Evolutionary conservation across 345 rosid genomes (phyloP), one percentile per base, ranked within the genome.

Genomic region (Brassica cretica): DNA sequence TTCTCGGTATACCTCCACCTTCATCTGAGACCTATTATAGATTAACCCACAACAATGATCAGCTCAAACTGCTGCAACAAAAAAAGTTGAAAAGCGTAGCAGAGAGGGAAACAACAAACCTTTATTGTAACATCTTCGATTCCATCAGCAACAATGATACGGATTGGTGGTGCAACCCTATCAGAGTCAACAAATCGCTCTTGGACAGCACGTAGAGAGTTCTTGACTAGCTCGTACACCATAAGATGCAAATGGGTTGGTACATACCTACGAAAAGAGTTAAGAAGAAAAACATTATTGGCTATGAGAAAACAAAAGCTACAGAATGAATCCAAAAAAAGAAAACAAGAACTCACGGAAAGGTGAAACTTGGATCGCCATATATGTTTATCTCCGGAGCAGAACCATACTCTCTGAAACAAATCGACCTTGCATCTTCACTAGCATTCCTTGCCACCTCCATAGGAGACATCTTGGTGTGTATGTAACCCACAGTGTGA

Each of bases 1-100:
- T 95, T 83, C 98, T 89, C 18, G 91, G 89, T 61, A 95, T 95
- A 64, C 99, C 99, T 71, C 99, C 99, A 77, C 98, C 98, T 83
- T 95, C 98, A 79, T 95, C 98, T 11, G 98, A 90, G 37, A 95
- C 93, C 99, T 95, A 53, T 68, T 25, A 25, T 25, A 16, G 27
- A 74, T 62, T 29, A 27, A 30, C 60, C 66, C 74, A 27, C 39
- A 68, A 68, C 12, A 41, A 81, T 29, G 72, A 27, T 53, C 51
- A 0, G 24, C 59, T 15, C 70, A 82, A 44, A 61, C 37, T 0
- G 1, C 1, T 68, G 55, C 35, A 32, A 24, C 16, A 44, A 25
- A 30, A 35, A 32, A 16, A 19, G 0, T 4, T 9, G 55, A 60
- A 58, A 27, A 1, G 66, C 11, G 5, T 10, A 51, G 15, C n/a